These are phyloP conservation scores for Prunella vulgaris DNA, from an alignment of 257 asterid species.

Conservation along the genomic window DNA sequence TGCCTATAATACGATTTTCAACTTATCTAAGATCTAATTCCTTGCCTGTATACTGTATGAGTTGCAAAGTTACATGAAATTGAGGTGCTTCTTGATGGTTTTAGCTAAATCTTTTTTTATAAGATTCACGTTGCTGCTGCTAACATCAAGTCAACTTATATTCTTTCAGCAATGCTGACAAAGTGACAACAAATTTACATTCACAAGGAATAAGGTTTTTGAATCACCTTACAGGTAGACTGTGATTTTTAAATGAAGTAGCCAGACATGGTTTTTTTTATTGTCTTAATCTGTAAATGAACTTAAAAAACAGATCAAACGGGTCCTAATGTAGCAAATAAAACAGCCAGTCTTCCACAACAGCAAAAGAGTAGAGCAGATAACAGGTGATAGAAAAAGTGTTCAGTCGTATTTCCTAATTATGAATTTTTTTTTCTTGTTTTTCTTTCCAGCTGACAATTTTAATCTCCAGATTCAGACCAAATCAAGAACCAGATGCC, in stretches of 20 bases:
- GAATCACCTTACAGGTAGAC: slow-evolving; percentile 65
- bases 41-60: no score
- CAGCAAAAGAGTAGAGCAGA: slow-evolving; percentile 33
- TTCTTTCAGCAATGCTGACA: slow-evolving; percentile 63
- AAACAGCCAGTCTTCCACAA: slow-evolving; percentile 24
- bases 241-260: neutral
- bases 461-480: slow-evolving; percentile 26
- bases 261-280: neutral
- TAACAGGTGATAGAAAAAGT: slow-evolving; percentile 39
- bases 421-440: neutral
- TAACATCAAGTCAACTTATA: slow-evolving; percentile 10
- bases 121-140: no score
- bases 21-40: no score
- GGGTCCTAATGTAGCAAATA: slow-evolving; percentile 30
- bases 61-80: no score
- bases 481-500: slow-evolving; percentile 40
- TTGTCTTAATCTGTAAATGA: neutral
- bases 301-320: slow-evolving; percentile 32
- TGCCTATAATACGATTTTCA: neutral
- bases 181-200: slow-evolving; percentile 70
- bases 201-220: slow-evolving; percentile 92
- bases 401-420: neutral
- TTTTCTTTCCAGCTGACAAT: slow-evolving; percentile 23
- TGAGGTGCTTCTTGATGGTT: no score
- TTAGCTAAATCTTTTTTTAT: no score